phyloP scores from a whole-genome alignment of 345 rosid species.

The Eucalyptus erythrocorys region DNA sequence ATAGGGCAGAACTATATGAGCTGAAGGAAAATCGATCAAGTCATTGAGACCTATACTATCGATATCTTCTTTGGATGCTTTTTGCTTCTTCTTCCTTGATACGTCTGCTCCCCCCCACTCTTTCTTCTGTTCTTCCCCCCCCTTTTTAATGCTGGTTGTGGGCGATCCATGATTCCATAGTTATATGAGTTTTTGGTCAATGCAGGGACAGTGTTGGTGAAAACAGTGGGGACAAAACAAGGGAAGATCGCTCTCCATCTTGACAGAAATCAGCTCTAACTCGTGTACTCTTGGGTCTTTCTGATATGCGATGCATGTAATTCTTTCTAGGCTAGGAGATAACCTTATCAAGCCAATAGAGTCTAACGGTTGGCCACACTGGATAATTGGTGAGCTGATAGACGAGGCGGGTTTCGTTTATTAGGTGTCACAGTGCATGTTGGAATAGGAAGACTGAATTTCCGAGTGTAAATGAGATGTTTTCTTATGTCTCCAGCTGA shows the following conservation, averaged over 20 bases:
- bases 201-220: constrained; percentile 30
- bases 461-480: neutral
- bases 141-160: neutral
- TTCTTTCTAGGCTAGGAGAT: neutral
- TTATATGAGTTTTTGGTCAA: neutral
- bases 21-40: neutral
- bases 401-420: neutral
- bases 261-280: neutral
- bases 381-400: neutral
- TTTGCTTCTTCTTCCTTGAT: neutral
- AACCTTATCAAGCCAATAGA: neutral
- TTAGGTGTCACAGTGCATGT: neutral
- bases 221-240: constrained; percentile 24
- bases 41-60: neutral
- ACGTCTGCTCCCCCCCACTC: neutral
- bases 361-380: neutral
- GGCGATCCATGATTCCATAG: neutral
- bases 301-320: neutral
- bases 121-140: neutral
- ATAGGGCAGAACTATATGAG: neutral
- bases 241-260: constrained; percentile 14
- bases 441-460: neutral
- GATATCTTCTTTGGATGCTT: neutral
- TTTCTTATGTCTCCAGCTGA: neutral
- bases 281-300: neutral